Percentiles rank a stretch among this genome's conserved stretches.
Evolutionary conservation across 2,329 filamentous ascomycete species (phyloP).

Genomic region (Ophiostoma perfectum): DNA sequence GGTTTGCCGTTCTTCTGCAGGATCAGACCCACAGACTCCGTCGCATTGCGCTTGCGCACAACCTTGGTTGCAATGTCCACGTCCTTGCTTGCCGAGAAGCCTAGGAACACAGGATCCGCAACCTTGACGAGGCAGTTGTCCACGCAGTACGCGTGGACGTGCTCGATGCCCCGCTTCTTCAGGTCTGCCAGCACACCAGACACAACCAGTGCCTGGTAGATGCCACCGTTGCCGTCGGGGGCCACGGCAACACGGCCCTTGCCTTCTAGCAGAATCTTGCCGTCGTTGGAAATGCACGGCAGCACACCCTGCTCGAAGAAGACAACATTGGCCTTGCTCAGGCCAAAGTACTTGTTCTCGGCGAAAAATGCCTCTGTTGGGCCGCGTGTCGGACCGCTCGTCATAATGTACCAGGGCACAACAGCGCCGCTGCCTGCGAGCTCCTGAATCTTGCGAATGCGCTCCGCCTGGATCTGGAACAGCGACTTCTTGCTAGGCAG

Average conservation of each 20-base stretch:
- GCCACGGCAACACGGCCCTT: slow-evolving; percentile 91
- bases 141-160: slow-evolving; percentile 96
- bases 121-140: slow-evolving; percentile 99
- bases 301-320: slow-evolving; percentile 97
- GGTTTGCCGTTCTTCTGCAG: slow-evolving; percentile 92
- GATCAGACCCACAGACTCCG: slow-evolving; percentile 92
- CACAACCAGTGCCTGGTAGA: slow-evolving; percentile 84
- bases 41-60: slow-evolving; percentile 95
- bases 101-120: slow-evolving; percentile 93
- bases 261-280: slow-evolving; percentile 89
- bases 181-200: slow-evolving; percentile 82
- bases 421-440: slow-evolving; percentile 56
- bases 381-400: slow-evolving; percentile 83
- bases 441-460: slow-evolving; percentile 79
- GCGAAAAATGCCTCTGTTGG: slow-evolving; percentile 93
- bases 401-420: slow-evolving; percentile 99
- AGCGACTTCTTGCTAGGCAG: slow-evolving; percentile 88
- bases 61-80: slow-evolving; percentile 98
- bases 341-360: slow-evolving; percentile 83
- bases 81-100: slow-evolving; percentile 79
- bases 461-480: slow-evolving; percentile 95
- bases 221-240: slow-evolving; percentile 92
- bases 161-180: slow-evolving; percentile 80
- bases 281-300: slow-evolving; percentile 94
- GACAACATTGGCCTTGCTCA: slow-evolving; percentile 76